phyloP scores from a whole-genome alignment of 805 yeast species.

The Brettanomyces bruxellensis region DNA sequence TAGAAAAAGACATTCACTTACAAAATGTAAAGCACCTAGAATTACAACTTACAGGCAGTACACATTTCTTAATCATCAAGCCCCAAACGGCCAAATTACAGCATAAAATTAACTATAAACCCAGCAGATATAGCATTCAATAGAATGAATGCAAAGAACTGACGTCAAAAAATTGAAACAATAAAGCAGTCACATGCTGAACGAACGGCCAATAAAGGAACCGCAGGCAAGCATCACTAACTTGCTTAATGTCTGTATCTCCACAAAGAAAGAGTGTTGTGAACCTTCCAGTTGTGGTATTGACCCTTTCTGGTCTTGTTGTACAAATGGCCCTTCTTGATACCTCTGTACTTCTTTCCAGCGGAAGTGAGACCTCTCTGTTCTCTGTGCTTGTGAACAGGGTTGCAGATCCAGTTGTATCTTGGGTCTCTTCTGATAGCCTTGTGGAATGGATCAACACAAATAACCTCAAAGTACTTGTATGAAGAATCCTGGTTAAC shows the following conservation, averaged over 20 bases:
- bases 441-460: constrained; percentile 95
- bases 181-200: not conserved
- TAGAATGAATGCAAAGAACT: not conserved
- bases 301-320: constrained; percentile 98
- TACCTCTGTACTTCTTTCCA: constrained; percentile 99
- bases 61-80: not conserved
- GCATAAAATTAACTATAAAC: not conserved
- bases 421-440: constrained; percentile 98
- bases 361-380: constrained; percentile 97
- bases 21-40: not conserved
- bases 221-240: not conserved
- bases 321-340: constrained; percentile 99
- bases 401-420: constrained; percentile 99
- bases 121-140: not conserved
- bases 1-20: too few relatives aligned
- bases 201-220: not conserved
- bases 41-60: not conserved
- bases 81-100: constrained; percentile 1
- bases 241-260: constrained; percentile 82
- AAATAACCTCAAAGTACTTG: constrained; percentile 98
- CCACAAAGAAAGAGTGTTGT: constrained; percentile 98
- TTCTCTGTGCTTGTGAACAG: constrained; percentile 99
- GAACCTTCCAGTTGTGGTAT: constrained; percentile 99
- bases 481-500: constrained; percentile 98
- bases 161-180: not conserved